Evolutionary conservation across 805 yeast species (phyloP), one percentile per base, ranked within the genome.

Genomic region (Yamadazyma olivae): DNA sequence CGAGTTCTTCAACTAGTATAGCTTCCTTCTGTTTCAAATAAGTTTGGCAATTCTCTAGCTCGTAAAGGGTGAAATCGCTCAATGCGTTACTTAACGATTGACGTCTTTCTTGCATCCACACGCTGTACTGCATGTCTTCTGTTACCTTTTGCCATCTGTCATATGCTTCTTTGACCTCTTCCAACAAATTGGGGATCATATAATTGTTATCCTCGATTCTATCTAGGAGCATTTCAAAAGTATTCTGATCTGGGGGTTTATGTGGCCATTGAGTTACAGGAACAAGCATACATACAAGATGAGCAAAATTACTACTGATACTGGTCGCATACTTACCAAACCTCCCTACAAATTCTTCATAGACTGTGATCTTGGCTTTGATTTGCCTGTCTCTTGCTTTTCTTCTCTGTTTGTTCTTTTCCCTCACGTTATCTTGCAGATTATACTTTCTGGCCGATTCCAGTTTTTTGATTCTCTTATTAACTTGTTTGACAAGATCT

Each of bases 231-330:
- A 13, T 12, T 13, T 22, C 16, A 10, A 5, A 26, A 3, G 13
- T 16, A 17, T 33, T 25, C n/a, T 9, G 15, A 21, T 27, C 30
- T 17, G 41, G 41, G 13, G 41, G 38, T n/a, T 38, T 32, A 12
- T 33, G 38, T 10, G 41, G 35, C 41, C 41, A 38, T 34, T 30
- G 27, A 14, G 13, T 12, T 15, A 38, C 27, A 14, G 41, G 41
- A 19, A 38, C 9, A 27, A 34, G 34, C 38, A 34, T 30, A 30
- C 41, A 34, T 7, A 34, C 35, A 26, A 14, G 21, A 27, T 27
- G 20, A 9, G 39, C 33, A 27, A 39, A 39, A 22, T 30, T 39
- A 3, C 27, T 5, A n/a, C 13, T 14, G n/a, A 13, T 13, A 3
- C 6, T 7, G 3, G 26, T 7, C 16, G 19, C n/a, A 4, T 16